Evolutionary conservation across 2,329 filamentous ascomycete species (phyloP).

Genomic region (Ophiosphaerella korrae): DNA sequence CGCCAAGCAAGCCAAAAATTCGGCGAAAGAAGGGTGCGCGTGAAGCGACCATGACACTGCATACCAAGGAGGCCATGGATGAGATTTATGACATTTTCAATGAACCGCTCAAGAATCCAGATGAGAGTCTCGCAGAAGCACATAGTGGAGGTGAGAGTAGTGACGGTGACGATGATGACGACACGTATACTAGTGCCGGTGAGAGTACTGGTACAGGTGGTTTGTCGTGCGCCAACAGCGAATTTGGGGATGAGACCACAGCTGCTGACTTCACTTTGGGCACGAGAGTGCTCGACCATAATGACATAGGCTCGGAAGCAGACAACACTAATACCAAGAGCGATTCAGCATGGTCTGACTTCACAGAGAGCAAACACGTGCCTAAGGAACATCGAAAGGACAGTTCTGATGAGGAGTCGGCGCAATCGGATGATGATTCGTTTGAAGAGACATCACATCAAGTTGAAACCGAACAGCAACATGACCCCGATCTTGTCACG

Average conservation of each 20-base stretch:
- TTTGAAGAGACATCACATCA: constrained; percentile 40
- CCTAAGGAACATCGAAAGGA: constrained; percentile 50
- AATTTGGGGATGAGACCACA: constrained; percentile 67
- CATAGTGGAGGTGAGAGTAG: constrained; percentile 71
- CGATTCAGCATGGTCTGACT: constrained; percentile 87
- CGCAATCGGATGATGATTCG: constrained; percentile 41
- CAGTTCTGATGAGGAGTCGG: constrained; percentile 45
- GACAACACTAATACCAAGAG: constrained; percentile 49
- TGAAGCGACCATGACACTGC: constrained; percentile 98
- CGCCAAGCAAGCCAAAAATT: constrained; percentile 77
- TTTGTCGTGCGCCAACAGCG: constrained; percentile 66
- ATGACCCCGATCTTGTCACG: constrained; percentile 51
- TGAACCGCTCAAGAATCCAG: constrained; percentile 69
- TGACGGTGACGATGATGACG: constrained; percentile 63
- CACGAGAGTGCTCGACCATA: constrained; percentile 49
- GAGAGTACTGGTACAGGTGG: constrained; percentile 83
- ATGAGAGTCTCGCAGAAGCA: constrained; percentile 54
- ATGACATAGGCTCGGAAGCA: constrained; percentile 47
- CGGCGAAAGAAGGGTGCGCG: constrained; percentile 70
- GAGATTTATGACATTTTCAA: constrained; percentile 99
- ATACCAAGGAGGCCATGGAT: constrained; percentile 92
- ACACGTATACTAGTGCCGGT: constrained; percentile 78
- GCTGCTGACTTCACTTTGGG: constrained; percentile 56
- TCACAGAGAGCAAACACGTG: constrained; percentile 74
- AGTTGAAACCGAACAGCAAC: constrained; percentile 35